Evolutionary conservation across 2,329 filamentous ascomycete genomes (phyloP).

Genomic region (Teratosphaeria epicoccoides): DNA sequence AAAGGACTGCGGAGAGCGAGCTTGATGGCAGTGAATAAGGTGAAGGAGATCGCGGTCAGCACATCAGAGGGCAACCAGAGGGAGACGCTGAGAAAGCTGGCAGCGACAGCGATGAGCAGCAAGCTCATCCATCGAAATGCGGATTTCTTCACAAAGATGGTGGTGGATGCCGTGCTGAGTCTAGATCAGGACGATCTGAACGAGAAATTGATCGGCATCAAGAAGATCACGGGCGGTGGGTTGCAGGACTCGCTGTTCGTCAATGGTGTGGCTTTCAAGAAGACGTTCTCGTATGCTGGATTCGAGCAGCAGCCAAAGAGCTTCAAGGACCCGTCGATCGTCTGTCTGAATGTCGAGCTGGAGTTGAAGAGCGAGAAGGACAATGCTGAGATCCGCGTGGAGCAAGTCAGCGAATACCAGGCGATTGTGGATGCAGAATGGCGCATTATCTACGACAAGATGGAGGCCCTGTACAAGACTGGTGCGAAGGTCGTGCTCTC

Average conservation of each 20-base stretch:
- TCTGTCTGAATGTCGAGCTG: conserved; percentile 94
- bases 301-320: conserved; percentile 98
- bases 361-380: conserved; percentile 99
- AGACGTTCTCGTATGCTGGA: conserved; percentile 97
- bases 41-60: conserved; percentile 91
- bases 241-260: conserved; percentile 94
- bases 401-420: conserved; percentile 98
- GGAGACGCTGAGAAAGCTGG: conserved; percentile 81
- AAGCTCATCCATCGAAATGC: conserved; percentile 98
- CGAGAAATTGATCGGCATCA: conserved; percentile 94
- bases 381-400: conserved; percentile 94
- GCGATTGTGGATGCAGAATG: conserved; percentile 98
- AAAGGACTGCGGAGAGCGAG: conserved; percentile 87
- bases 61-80: conserved; percentile 72
- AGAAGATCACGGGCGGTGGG: conserved; percentile 94
- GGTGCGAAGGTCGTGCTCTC: conserved; percentile 95
- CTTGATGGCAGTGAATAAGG: conserved; percentile 90
- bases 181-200: conserved; percentile 95
- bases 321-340: conserved; percentile 89
- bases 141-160: conserved; percentile 97
- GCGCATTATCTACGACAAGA: conserved; percentile 99
- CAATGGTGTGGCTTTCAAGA: conserved; percentile 98
- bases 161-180: conserved; percentile 89
- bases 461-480: conserved; percentile 86
- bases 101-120: conserved; percentile 96